A percentile compares a stretch with the other conserved stretches of the same genome.
phyloP scores from a whole-genome alignment of 345 rosid species.

The Aquilaria sinensis region DNA sequence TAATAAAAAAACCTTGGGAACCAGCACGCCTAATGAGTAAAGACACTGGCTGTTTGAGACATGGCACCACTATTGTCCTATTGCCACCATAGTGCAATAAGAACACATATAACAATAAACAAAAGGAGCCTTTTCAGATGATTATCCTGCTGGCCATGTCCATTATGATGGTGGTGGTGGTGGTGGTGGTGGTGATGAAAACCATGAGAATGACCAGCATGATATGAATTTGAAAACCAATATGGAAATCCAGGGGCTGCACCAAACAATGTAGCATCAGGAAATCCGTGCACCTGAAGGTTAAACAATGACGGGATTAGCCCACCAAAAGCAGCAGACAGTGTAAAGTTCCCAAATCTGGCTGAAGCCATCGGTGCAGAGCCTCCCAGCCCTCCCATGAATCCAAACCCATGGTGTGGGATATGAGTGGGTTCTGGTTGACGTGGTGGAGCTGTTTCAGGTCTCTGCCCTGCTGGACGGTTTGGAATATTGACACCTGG shows the following conservation, averaged over 20 bases:
- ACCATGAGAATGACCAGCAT: conserved; percentile 66
- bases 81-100: conserved; percentile 54
- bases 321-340: conserved; percentile 85
- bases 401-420: conserved; percentile 66
- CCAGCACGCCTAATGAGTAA: conserved; percentile 7
- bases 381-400: conserved; percentile 83
- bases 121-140: conserved; percentile 56
- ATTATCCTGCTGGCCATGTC: conserved; percentile 75
- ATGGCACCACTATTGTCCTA: conserved; percentile 21
- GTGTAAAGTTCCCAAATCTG: conserved; percentile 75
- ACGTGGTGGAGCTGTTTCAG: conserved; percentile 81
- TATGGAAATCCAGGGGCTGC: conserved; percentile 64
- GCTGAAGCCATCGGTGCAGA: conserved; percentile 72
- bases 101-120: conserved; percentile 44
- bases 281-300: conserved; percentile 81
- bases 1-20: conserved; percentile 23
- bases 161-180: conserved; percentile 35
- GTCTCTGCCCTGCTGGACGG: conserved; percentile 97
- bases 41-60: conserved; percentile 12
- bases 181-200: conserved; percentile 25
- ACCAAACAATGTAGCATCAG: conserved; percentile 75
- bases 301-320: conserved; percentile 79
- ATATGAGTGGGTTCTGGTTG: conserved; percentile 61
- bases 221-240: conserved; percentile 61
- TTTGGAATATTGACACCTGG: conserved; percentile 81